Base-by-base conservation (phyloP, 2,329 filamentous ascomycete species). In the Metarhizium humberi region DNA sequence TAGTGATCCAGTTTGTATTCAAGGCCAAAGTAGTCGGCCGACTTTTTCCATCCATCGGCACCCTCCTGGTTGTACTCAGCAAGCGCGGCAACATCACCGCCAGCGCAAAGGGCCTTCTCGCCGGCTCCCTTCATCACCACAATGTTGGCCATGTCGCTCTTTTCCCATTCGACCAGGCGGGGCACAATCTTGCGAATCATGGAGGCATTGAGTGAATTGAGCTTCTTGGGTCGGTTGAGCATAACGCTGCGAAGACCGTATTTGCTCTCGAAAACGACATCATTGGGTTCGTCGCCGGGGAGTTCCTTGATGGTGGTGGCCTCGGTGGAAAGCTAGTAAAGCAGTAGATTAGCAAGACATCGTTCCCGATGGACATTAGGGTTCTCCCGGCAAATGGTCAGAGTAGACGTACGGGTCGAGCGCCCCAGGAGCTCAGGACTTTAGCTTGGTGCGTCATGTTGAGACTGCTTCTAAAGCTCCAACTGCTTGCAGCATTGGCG, bases 1-100 rank as follows among this genome's bases (percentile, higher is more conserved):
- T 92, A 78, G 73, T 99, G 94, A 70, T 99, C 89, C 59, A 99
- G 85, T 75, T 90, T 87, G 79, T 97, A 99, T 85, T 99, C 95
- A 56, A 94, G 85, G 13, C 77, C 90, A 69, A 99, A 99, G 78
- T 95, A 99, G 52, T 92, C 85, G 50, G 81, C 76, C 32, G 92
- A 95, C 64, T 79, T 78, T 66, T 85, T 75, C 74, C 90, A 86
- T 36, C 92, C 92, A 61, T 86, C 78, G 3, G 72, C 65, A 1
- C 88, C 85, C 57, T 82, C 65, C 67, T 80, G 73, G 70, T 95
- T 96, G 70, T 84, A 81, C 59, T 81, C 61, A 42, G 91, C 92
- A 59, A 99, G 83, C 47, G 80, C 84, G 18, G 82, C 81, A 45
- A 99, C 92, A 70, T 99, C 94, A 57, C 94, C 94, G 62, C 94